A percentile compares a stretch with the other conserved stretches of the same genome.
phyloP scores from a whole-genome alignment of 129 eudicot species.

The Flaveria ramosissima region DNA sequence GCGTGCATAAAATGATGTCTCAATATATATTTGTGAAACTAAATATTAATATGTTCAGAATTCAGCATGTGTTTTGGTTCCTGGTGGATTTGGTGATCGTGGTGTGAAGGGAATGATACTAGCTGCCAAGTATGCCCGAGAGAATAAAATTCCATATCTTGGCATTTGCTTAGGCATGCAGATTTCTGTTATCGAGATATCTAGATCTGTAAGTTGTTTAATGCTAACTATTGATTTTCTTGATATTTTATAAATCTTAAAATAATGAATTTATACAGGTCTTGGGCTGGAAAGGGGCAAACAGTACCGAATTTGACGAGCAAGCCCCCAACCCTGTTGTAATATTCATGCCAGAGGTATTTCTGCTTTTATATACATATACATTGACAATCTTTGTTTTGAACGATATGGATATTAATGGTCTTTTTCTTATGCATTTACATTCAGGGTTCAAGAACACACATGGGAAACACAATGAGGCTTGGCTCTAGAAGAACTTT shows the following conservation, averaged over 20 bases:
- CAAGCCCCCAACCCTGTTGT: slow-evolving; percentile 75
- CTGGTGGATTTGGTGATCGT: slow-evolving; percentile 99
- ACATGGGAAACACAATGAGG: slow-evolving; percentile 97
- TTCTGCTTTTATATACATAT: slow-evolving; percentile 7
- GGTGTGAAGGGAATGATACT: slow-evolving; percentile 91
- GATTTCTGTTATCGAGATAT: slow-evolving; percentile 84
- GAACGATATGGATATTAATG: background rate
- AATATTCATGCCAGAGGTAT: slow-evolving; percentile 98
- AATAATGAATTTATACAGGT: slow-evolving; percentile 39
- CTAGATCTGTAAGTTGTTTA: slow-evolving; percentile 66
- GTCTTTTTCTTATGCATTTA: background rate
- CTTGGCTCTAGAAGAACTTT: slow-evolving; percentile 89
- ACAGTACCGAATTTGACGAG: slow-evolving; percentile 81
- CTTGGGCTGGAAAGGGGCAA: slow-evolving; percentile 72
- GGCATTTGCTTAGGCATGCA: slow-evolving; percentile 99
- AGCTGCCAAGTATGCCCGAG: slow-evolving; percentile 96
- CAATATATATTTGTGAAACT: background rate
- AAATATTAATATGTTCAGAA: slow-evolving; percentile 42
- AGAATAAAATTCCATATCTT: slow-evolving; percentile 86
- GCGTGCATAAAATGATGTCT: slow-evolving; percentile 2
- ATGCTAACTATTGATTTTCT: background rate
- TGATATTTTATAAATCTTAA: slow-evolving; percentile 2
- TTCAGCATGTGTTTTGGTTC: slow-evolving; percentile 95
- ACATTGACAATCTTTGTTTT: slow-evolving; percentile 10
- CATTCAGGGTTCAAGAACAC: slow-evolving; percentile 78